Percentiles rank a stretch among this genome's conserved stretches.
These are phyloP conservation scores for Globisporangium apiculatum DNA, from an alignment of 352 stramenopile genomes.

Conservation along the genomic window DNA sequence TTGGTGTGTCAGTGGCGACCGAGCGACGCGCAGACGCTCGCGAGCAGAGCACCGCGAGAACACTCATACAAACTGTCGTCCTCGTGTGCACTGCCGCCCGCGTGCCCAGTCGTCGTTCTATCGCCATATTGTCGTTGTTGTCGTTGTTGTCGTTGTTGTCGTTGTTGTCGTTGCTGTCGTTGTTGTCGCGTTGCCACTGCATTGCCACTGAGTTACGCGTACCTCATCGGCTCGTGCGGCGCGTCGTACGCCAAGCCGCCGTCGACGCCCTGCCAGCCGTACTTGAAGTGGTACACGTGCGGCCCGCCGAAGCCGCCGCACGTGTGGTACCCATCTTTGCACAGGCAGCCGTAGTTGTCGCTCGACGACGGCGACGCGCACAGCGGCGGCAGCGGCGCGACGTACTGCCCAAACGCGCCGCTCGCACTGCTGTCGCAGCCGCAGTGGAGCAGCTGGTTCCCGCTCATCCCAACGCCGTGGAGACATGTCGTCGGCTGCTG, in stretches of 20 bases:
- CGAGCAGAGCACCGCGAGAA: slow-evolving; percentile 3
- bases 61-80: slow-evolving; percentile 13
- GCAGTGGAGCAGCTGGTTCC: slow-evolving; percentile 12
- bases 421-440: slow-evolving; percentile 16
- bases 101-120: too few species aligned
- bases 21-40: too few species aligned
- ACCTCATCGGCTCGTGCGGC: slow-evolving; percentile 12
- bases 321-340: slow-evolving; percentile 48
- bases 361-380: slow-evolving; percentile 51
- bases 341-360: slow-evolving; percentile 61
- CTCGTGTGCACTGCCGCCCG: slow-evolving; percentile 3
- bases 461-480: slow-evolving; percentile 3
- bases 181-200: neutral
- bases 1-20: too few species aligned
- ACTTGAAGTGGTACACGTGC: slow-evolving; percentile 79
- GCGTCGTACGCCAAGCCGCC: slow-evolving; percentile 20
- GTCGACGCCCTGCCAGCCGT: slow-evolving; percentile 69
- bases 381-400: slow-evolving; percentile 16
- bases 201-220: slow-evolving; percentile 4
- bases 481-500: slow-evolving; percentile 15
- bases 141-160: neutral
- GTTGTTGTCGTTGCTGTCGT: neutral
- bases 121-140: neutral
- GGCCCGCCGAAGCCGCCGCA: slow-evolving; percentile 27
- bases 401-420: slow-evolving; percentile 27